Base-by-base conservation (phyloP, 257 asterid genomes). In the Paulownia fortunei region DNA sequence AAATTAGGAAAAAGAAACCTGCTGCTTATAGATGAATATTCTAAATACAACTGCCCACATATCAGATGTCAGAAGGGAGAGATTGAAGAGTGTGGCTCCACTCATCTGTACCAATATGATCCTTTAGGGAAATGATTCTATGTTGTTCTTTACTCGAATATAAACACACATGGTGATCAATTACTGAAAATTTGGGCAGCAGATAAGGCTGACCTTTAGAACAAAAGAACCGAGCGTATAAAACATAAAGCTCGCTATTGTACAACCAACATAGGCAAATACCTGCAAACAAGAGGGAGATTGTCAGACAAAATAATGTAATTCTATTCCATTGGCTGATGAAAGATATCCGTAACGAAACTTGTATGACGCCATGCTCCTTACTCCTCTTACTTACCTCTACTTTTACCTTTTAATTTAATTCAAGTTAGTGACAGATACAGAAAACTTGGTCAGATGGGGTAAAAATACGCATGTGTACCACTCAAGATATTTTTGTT, bases 31-130 rank as follows among this genome's bases (percentile, higher is more conserved):
- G 84, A 89, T 77, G 76, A 91, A 89, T 37, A 88, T 80, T 68
- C 88, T 84, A 34, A 89, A 58, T 41, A 85, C 75, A 74, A 88
- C 89, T 21, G 91, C 93, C 92, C 94, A 91, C 86, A 89, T 82
- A 79, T 85, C 90, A n/a, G n/a, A n/a, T n/a, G n/a, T n/a, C n/a
- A n/a, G n/a, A n/a, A n/a, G n/a, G n/a, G n/a, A n/a, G n/a, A 15
- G 97, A 78, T 83, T 89, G 78, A 87, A 84, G 68, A 91, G 70
- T 7, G 94, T 87, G 44, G 97, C 75, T 70, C 97, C 97, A 56
- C 92, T 75, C 80, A 81, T 84, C 97, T 91, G 90, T 47, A 32
- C 9, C 64, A 51, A 49, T 23, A 54, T 36, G 3, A 21, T 76
- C n/a, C 16, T 67, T 56, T 10, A 61, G 67, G 44, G 19, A 46